These are phyloP conservation scores for Candida sp. DNA, from an alignment of 1,139 yeast species.

Conservation along the genomic window DNA sequence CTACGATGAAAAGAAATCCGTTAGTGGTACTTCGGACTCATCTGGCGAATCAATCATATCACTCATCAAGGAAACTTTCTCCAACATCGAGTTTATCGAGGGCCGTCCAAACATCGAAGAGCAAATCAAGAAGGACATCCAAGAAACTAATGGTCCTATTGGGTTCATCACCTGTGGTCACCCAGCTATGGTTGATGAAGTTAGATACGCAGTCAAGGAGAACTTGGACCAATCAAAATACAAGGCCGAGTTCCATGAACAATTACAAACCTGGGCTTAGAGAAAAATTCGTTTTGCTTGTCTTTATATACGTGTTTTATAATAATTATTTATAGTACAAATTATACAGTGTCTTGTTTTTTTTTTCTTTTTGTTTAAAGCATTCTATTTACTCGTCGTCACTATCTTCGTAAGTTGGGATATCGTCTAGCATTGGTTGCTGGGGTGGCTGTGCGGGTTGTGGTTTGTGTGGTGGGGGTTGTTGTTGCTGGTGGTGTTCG, in stretches of 20 bases:
- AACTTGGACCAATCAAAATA: slow-evolving; percentile 27
- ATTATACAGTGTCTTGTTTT: slow-evolving; percentile 1
- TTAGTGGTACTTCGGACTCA: slow-evolving; percentile 7
- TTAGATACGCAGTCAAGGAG: slow-evolving; percentile 35
- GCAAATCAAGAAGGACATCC: slow-evolving; percentile 28
- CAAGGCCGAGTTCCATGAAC: slow-evolving; percentile 51
- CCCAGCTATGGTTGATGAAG: slow-evolving; percentile 52
- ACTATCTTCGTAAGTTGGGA: slow-evolving; percentile 49
- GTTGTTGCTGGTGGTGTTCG: slow-evolving; percentile 4
- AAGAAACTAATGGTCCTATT: slow-evolving; percentile 38
- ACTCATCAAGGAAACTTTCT: slow-evolving; percentile 15
- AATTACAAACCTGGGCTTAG: slow-evolving; percentile 35
- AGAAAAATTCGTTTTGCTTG: not conserved
- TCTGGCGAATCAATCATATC: slow-evolving; percentile 8
- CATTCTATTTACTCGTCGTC: slow-evolving; percentile 27
- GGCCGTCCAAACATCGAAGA: slow-evolving; percentile 34
- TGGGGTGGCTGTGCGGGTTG: slow-evolving; percentile 10
- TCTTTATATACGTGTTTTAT: not conserved
- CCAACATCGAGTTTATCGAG: slow-evolving; percentile 27
- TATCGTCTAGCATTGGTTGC: slow-evolving; percentile 21
- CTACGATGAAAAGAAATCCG: slow-evolving; percentile 10
- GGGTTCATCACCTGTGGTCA: slow-evolving; percentile 54
- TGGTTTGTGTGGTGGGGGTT: slow-evolving; percentile 16
- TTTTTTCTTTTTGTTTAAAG: not conserved
- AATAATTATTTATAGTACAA: slow-evolving; percentile 2